phyloP scores from a whole-genome alignment of 2,329 filamentous ascomycete genomes.

The Sporothrix brunneoviolacea region DNA sequence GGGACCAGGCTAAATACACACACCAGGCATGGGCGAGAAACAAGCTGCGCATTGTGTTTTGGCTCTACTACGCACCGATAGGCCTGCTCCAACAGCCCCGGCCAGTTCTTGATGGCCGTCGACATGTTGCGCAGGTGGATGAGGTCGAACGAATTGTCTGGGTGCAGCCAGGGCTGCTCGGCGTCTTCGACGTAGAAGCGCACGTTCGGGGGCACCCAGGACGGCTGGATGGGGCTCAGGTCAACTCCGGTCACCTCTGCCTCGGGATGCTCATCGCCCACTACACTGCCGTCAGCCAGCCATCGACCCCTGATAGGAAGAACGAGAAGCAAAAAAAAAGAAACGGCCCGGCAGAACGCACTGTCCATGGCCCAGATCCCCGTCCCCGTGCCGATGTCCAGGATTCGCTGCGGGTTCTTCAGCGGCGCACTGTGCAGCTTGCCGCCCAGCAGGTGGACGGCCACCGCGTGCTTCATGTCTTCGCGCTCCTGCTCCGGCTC shows the following conservation, averaged over 20 bases:
- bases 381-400: conserved; percentile 25
- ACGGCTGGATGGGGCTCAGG: conserved; percentile 38
- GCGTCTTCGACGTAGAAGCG: conserved; percentile 25
- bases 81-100: conserved; percentile 28
- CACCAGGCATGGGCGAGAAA: neutral
- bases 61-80: too few relatives aligned
- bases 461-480: conserved; percentile 45
- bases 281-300: too few relatives aligned
- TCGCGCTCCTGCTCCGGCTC: conserved; percentile 38
- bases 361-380: conserved; percentile 24
- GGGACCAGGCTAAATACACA: too few relatives aligned
- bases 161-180: conserved; percentile 45
- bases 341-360: too few relatives aligned
- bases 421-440: conserved; percentile 45
- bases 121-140: conserved; percentile 53
- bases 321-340: too few relatives aligned
- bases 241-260: conserved; percentile 40
- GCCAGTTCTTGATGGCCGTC: conserved; percentile 43
- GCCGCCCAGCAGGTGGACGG: conserved; percentile 40
- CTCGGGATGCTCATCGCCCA: conserved; percentile 20
- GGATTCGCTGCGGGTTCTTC: conserved; percentile 15
- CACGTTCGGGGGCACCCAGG: conserved; percentile 36
- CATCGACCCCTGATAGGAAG: too few relatives aligned
- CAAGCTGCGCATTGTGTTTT: too few relatives aligned
- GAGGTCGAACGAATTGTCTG: conserved; percentile 46